phyloP scores from a whole-genome alignment of 208 protist genomes.

The Polymyxa betae region DNA sequence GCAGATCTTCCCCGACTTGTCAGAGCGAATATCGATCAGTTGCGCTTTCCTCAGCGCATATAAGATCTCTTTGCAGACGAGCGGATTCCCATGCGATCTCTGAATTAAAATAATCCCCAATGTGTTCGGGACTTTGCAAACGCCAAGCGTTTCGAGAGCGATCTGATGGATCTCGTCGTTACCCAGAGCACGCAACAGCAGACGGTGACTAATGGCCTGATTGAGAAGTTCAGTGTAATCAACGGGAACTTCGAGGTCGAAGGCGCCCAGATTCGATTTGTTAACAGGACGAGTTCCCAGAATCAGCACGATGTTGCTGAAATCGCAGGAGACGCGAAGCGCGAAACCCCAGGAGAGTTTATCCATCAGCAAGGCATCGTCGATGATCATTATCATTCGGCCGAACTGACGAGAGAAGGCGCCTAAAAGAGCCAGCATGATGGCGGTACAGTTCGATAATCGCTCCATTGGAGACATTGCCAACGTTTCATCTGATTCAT shows the following conservation, averaged over 20 bases:
- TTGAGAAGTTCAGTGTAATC: conserved; percentile 19
- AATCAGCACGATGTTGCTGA: not conserved
- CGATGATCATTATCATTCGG: not conserved
- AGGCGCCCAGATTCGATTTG: conserved; percentile 32
- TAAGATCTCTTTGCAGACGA: conserved; percentile 37
- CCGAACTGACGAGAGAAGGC: not conserved
- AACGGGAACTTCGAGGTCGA: conserved; percentile 33
- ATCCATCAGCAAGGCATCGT: conserved; percentile 50
- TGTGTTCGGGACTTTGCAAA: conserved; percentile 16
- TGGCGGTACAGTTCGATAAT: not conserved
- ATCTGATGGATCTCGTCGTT: conserved; percentile 42
- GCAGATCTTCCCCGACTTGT: conserved; percentile 9
- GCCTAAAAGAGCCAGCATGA: conserved; percentile 1
- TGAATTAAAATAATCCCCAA: conserved; percentile 7
- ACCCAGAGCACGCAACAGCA: not conserved
- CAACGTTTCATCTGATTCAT: not conserved
- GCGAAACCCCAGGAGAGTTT: conserved; percentile 46
- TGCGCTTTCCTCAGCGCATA: not conserved
- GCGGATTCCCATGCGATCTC: conserved; percentile 20
- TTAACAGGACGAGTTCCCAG: conserved; percentile 18
- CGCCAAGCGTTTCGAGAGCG: conserved; percentile 22
- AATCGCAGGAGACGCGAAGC: not conserved
- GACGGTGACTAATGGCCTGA: not conserved
- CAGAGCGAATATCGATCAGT: conserved; percentile 14
- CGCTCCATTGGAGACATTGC: conserved; percentile 14